Conservation (phyloP, 2,329 filamentous ascomycete genomes). For the Sordariomycetes sp. region DNA sequence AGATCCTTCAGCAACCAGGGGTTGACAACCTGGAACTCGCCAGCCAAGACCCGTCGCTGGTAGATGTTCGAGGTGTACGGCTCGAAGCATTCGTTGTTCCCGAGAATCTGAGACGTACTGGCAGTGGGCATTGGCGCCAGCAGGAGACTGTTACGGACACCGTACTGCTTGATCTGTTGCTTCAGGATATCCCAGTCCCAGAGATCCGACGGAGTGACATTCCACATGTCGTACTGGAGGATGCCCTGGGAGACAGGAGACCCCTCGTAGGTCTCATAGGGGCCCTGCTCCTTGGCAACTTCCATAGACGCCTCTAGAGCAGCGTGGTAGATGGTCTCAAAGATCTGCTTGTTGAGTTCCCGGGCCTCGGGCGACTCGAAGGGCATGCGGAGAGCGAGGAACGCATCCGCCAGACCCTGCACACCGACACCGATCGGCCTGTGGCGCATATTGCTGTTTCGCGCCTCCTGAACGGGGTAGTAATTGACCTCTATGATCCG, state of each 20-base stretch:
- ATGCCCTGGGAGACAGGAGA: slow-evolving; percentile 91
- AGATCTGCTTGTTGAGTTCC: slow-evolving; percentile 94
- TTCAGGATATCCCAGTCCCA: slow-evolving; percentile 95
- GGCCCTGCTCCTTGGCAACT: slow-evolving; percentile 69
- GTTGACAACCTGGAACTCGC: slow-evolving; percentile 99
- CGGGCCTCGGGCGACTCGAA: slow-evolving; percentile 94
- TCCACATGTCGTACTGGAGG: slow-evolving; percentile 98
- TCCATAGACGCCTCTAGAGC: slow-evolving; percentile 83
- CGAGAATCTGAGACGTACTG: slow-evolving; percentile 92
- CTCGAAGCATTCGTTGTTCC: slow-evolving; percentile 99
- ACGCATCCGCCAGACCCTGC: slow-evolving; percentile 93
- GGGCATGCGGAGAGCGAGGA: slow-evolving; percentile 90
- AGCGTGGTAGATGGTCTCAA: slow-evolving; percentile 98
- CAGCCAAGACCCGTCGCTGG: slow-evolving; percentile 91
- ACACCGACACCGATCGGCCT: slow-evolving; percentile 94
- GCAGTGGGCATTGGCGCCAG: slow-evolving; percentile 97
- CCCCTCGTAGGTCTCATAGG: slow-evolving; percentile 85
- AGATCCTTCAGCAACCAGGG: slow-evolving; percentile 97
- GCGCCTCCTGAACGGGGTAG: slow-evolving; percentile 91
- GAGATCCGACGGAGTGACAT: slow-evolving; percentile 81
- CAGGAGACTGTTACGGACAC: slow-evolving; percentile 89
- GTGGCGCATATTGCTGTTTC: slow-evolving; percentile 95
- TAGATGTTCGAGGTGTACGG: slow-evolving; percentile 99
- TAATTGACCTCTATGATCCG: slow-evolving; percentile 97
- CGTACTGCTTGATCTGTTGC: slow-evolving; percentile 82